Evolutionary conservation across 106 monocot genomes (phyloP), one percentile per base, ranked within the genome.

Genomic region (Gastrodia elata): DNA sequence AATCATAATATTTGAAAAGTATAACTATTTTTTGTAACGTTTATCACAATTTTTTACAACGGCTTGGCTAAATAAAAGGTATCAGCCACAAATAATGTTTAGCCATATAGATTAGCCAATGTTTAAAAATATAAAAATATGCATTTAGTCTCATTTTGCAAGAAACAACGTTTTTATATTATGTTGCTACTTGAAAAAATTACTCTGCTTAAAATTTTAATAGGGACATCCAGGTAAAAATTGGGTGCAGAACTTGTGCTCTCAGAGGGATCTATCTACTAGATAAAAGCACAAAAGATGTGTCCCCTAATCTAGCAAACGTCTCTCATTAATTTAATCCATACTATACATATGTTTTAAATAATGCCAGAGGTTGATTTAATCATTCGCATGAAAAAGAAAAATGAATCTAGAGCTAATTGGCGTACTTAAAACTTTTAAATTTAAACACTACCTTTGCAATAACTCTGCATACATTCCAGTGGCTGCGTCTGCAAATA

Each of bases 401-500:
- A 28, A 32, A 32, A 0, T 32, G 41, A 69, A 69, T 67, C 5
- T 67, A 67, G 38, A 37, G 37, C 36, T 32, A 61, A 61, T 37
- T 13, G 22, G 3, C 34, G 38, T 37, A 67, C 67, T 67, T n/a
- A 69, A 40, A 26, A 25, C 41, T 37, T 69, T 26, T 26, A 39
- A 40, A 69, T 25, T 11, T 14, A 67, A 69, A 69, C 59, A 74
- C 26, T 39, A 98, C 97, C 97, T 87, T 39, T 82, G 77, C 46
- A 77, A 72, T 71, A 98, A 69, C 52, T 93, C 88, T 34, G 93
- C 86, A 77, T 93, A 98, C 67, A 84, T 71, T 32, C 97, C 97
- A 75, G 86, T 93, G 9, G 97, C 97, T 41, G 93, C 97, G 85
- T 98, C 97, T 93, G 88, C 38, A 52, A 87, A 75, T 74, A 34